phyloP scores from a whole-genome alignment of 2,329 filamentous ascomycete species.

The Xylariaceae sp. region DNA sequence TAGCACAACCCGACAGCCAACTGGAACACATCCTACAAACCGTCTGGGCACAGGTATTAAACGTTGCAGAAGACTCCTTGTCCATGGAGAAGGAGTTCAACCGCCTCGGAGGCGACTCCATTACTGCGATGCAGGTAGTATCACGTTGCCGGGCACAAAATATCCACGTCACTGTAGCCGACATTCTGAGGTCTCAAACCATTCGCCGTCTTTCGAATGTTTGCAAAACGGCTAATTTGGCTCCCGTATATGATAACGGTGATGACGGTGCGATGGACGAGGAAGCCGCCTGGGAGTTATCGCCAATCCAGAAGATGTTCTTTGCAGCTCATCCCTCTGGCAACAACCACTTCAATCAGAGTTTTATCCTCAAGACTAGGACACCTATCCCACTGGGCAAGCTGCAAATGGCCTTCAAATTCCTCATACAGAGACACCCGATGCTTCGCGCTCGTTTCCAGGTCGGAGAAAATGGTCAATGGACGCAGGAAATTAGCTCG shows the following conservation, averaged over 20 bases:
- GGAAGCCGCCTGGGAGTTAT: not conserved
- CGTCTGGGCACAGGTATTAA: conserved; percentile 3
- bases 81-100: not conserved
- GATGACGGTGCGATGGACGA: not conserved
- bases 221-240: not conserved
- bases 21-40: not conserved
- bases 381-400: not conserved
- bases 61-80: not conserved
- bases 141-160: not conserved
- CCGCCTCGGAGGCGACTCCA: conserved; percentile 3
- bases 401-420: not conserved
- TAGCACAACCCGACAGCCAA: not conserved
- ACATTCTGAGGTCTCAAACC: not conserved
- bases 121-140: conserved; percentile 2
- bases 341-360: conserved; percentile 1
- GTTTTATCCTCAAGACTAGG: not conserved
- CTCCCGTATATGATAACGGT: not conserved
- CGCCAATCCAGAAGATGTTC: conserved; percentile 1
- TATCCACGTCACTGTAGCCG: not conserved
- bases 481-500: conserved; percentile 1
- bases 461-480: not conserved
- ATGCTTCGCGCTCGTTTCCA: conserved; percentile 3
- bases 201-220: not conserved
- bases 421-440: not conserved
- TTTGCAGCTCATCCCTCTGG: not conserved